These are phyloP conservation scores for Gossypium raimondii DNA, from an alignment of 345 rosid species.

Conservation along the genomic window DNA sequence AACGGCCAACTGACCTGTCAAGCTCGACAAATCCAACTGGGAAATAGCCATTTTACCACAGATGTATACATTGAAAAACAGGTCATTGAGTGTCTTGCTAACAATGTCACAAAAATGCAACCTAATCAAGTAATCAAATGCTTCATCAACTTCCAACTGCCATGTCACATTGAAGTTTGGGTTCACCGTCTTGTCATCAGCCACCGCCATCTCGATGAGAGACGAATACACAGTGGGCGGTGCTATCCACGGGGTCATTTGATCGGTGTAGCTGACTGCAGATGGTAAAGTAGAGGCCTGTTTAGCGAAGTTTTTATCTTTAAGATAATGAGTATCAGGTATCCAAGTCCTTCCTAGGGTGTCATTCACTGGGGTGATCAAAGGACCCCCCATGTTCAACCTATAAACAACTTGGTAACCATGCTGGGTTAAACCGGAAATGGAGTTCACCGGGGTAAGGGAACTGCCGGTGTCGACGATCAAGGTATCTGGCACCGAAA, in stretches of 20 bases:
- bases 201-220: constrained; percentile 65
- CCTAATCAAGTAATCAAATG: constrained; percentile 54
- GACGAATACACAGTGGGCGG: constrained; percentile 64
- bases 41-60: constrained; percentile 62
- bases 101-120: constrained; percentile 79
- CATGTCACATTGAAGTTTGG: constrained; percentile 67
- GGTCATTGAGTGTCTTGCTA: constrained; percentile 61
- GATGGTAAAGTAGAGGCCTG: constrained; percentile 30
- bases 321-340: constrained; percentile 46
- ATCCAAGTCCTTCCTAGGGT: constrained; percentile 55
- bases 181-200: constrained; percentile 33
- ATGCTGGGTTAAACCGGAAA: constrained; percentile 38
- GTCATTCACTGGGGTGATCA: constrained; percentile 55
- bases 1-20: constrained; percentile 36
- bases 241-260: constrained; percentile 55
- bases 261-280: constrained; percentile 44
- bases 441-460: constrained; percentile 47
- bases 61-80: constrained; percentile 69
- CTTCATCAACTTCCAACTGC: constrained; percentile 50
- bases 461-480: constrained; percentile 45
- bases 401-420: constrained; percentile 57
- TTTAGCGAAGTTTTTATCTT: constrained; percentile 38
- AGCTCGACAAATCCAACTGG: constrained; percentile 57
- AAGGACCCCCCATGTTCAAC: constrained; percentile 71
- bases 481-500: constrained; percentile 63